phyloP scores from a whole-genome alignment of 257 asterid species.

The Jacaranda mimosifolia region DNA sequence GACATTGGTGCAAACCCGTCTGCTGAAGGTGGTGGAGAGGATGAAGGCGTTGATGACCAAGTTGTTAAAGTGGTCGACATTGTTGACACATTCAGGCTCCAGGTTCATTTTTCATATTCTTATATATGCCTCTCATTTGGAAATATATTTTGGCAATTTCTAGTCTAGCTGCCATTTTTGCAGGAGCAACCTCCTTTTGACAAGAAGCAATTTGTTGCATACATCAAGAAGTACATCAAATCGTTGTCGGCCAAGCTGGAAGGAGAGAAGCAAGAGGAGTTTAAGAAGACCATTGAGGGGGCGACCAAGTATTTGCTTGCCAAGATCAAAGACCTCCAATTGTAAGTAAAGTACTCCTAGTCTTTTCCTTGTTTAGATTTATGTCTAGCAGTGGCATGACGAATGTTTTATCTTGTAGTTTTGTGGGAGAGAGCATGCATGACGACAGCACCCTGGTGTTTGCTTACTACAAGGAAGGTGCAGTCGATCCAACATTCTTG shows the following conservation, averaged over 20 bases:
- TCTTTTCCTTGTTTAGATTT: too few relatives aligned
- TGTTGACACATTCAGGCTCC: conserved; percentile 93
- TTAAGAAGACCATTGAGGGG: conserved; percentile 78
- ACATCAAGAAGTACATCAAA: conserved; percentile 79
- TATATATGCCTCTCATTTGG: neutral
- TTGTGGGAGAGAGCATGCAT: conserved; percentile 90
- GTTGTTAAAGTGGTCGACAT: conserved; percentile 78
- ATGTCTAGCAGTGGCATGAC: too few relatives aligned
- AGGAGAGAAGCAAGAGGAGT: conserved; percentile 58
- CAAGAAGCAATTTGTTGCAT: conserved; percentile 73
- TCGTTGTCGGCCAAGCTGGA: conserved; percentile 70
- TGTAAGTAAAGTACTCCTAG: conserved; percentile 53
- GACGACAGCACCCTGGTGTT: conserved; percentile 77
- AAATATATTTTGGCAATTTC: neutral
- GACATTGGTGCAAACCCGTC: conserved; percentile 96
- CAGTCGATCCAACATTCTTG: conserved; percentile 83
- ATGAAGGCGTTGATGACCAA: conserved; percentile 84
- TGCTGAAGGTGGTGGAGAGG: conserved; percentile 85
- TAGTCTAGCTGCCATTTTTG: neutral
- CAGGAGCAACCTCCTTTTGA: conserved; percentile 95
- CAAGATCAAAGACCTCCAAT: conserved; percentile 82
- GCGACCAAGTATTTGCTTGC: conserved; percentile 77
- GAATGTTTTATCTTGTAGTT: too few relatives aligned
- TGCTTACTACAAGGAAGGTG: conserved; percentile 92
- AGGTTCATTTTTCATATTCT: conserved; percentile 49